phyloP scores from a whole-genome alignment of 2,329 filamentous ascomycete genomes.

The Decorospora gaudefroyi region DNA sequence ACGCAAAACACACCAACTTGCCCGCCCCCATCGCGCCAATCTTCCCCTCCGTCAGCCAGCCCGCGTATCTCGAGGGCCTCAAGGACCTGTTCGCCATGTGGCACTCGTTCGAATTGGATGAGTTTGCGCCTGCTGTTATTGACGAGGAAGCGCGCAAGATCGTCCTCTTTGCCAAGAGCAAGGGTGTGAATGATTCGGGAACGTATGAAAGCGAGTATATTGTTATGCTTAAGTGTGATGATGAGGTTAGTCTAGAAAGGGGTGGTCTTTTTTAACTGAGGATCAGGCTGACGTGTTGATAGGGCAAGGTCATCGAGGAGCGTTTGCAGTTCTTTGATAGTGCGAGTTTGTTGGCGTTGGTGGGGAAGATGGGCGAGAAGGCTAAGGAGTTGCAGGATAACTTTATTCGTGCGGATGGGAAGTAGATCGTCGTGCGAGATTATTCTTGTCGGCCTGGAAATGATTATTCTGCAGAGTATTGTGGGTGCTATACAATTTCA shows the following conservation, averaged over 20 bases:
- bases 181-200: background rate
- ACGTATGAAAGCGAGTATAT: background rate
- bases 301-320: background rate
- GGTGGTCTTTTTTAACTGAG: background rate
- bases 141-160: background rate
- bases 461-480: background rate
- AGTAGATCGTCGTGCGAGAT: background rate
- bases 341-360: background rate
- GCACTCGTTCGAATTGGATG: background rate
- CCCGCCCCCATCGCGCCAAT: background rate
- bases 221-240: background rate
- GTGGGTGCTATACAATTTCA: no score
- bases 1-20: background rate
- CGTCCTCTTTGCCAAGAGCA: background rate
- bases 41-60: background rate
- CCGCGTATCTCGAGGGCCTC: background rate
- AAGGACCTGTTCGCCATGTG: background rate
- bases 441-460: background rate
- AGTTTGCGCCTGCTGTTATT: background rate
- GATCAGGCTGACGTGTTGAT: background rate
- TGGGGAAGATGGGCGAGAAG: background rate
- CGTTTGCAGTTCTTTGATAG: slow-evolving; percentile 1
- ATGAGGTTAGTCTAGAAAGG: background rate
- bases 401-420: background rate
- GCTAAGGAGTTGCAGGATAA: background rate